Base-by-base conservation (phyloP, 2,329 filamentous ascomycete genomes). In the Boeremia lycopersici region DNA sequence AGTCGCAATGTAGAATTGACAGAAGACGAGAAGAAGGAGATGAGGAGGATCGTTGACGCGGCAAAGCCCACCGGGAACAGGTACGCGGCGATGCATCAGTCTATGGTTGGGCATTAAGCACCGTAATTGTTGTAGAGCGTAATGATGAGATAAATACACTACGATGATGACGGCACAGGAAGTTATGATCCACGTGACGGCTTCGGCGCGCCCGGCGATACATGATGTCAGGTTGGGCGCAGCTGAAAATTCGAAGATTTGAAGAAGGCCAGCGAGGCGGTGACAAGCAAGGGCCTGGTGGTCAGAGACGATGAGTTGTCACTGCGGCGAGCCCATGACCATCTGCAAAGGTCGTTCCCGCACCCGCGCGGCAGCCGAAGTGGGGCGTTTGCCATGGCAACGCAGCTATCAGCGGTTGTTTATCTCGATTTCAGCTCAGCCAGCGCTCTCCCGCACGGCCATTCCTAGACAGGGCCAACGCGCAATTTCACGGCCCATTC, bases 61-160 rank as follows among this genome's bases (percentile, higher is more conserved):
- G 82, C 81, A 0, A 83, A 80, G 60, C 65, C 72, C 3, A 49
- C 51, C 19, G 76, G 76, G 6, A 53, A 55, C 9, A 64, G 76
- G 49, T 78, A 77, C 52, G 69, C 71, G 4, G 71, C 73, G 56
- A 63, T 48, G 2, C 35, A 47, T 28, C 59, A 62, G 45, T 46
- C 49, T 2, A 46, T 57, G 55, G 62, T 63, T n/a, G 57, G 64
- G 1, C 61, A 67, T 34, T 65, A 48, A 31, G n/a, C 9, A 13
- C 19, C 17, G 34, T 36, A 8, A 10, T 19, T 11, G 2, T 36
- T 19, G 15, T 4, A 36, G 11, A 10, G 34, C n/a, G 34, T 6
- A 19, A 36, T 10, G 3, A 11, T 36, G 10, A 19, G 15, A 36
- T 2, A 9, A 19, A 19, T 9, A 36, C 9, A 30, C 29, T 12